Evolutionary conservation across 1,284 basidiomycete species (phyloP).

Genomic region (Papiliotrema flavescens): DNA sequence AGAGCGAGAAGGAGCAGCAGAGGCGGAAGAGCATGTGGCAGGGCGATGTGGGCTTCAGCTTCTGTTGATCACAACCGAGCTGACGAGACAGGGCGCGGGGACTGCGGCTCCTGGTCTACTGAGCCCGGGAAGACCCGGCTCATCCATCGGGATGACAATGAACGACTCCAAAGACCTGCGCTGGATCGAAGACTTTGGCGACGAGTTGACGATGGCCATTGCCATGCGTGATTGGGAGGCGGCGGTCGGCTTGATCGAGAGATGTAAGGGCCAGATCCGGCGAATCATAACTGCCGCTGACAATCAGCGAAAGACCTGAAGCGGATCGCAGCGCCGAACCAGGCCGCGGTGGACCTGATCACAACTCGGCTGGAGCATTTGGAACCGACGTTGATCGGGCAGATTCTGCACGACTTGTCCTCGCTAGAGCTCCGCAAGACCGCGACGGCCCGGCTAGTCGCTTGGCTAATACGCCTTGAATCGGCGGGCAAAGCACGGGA

Average conservation of each 20-base stretch:
- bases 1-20: conserved; percentile 86
- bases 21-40: conserved; percentile 75
- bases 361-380: conserved; percentile 63
- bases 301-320: conserved; percentile 62
- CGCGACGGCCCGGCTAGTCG: conserved; percentile 66
- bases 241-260: conserved; percentile 76
- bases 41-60: conserved; percentile 55
- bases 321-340: conserved; percentile 53
- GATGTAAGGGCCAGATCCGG: conserved; percentile 55
- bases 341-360: conserved; percentile 29
- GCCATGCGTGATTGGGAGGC: conserved; percentile 84
- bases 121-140: conserved; percentile 64
- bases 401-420: conserved; percentile 70
- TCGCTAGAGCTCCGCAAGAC: conserved; percentile 75
- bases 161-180: conserved; percentile 66
- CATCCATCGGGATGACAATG: conserved; percentile 57
- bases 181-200: conserved; percentile 86
- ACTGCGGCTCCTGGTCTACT: conserved; percentile 42
- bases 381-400: conserved; percentile 64
- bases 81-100: background rate
- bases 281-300: background rate
- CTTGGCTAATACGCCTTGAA: conserved; percentile 68
- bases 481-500: conserved; percentile 74
- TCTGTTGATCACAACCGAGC: conserved; percentile 5
- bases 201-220: conserved; percentile 87